Conservation (phyloP, 805 yeast genomes). For the Yarrowia divulgata region DNA sequence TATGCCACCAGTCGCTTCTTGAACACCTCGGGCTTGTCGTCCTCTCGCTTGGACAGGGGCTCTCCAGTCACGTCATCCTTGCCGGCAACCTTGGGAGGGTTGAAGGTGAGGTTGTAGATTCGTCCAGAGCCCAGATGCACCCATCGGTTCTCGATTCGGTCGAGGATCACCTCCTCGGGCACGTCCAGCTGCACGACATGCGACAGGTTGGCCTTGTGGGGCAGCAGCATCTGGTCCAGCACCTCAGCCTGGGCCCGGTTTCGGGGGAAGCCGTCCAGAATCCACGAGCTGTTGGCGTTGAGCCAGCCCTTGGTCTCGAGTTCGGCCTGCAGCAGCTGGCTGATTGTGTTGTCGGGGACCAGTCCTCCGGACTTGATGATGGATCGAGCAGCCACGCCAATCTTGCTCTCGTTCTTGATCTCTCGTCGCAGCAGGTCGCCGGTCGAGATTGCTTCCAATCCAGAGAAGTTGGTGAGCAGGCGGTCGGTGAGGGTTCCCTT, state of each 20-base stretch:
- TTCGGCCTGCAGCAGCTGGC: constrained; percentile 61
- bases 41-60: constrained; percentile 76
- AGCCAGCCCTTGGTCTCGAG: constrained; percentile 57
- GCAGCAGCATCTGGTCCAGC: constrained; percentile 56
- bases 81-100: constrained; percentile 85
- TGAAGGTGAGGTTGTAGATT: constrained; percentile 82
- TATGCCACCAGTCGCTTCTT: constrained; percentile 70
- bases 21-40: constrained; percentile 78
- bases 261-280: constrained; percentile 93
- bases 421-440: constrained; percentile 83
- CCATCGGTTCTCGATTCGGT: constrained; percentile 84
- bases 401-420: constrained; percentile 59
- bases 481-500: constrained; percentile 87
- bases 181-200: constrained; percentile 87
- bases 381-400: constrained; percentile 62
- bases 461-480: constrained; percentile 61
- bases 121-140: constrained; percentile 86
- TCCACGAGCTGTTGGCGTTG: constrained; percentile 61
- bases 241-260: constrained; percentile 73
- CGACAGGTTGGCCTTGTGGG: constrained; percentile 59
- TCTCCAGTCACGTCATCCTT: constrained; percentile 91
- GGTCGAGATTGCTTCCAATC: constrained; percentile 70
- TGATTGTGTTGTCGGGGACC: constrained; percentile 77
- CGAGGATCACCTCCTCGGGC: constrained; percentile 81
- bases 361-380: constrained; percentile 69